Evolutionary conservation across 1,284 basidiomycete genomes (phyloP), one percentile per base, ranked within the genome.

Genomic region (Albatrellus sp.): DNA sequence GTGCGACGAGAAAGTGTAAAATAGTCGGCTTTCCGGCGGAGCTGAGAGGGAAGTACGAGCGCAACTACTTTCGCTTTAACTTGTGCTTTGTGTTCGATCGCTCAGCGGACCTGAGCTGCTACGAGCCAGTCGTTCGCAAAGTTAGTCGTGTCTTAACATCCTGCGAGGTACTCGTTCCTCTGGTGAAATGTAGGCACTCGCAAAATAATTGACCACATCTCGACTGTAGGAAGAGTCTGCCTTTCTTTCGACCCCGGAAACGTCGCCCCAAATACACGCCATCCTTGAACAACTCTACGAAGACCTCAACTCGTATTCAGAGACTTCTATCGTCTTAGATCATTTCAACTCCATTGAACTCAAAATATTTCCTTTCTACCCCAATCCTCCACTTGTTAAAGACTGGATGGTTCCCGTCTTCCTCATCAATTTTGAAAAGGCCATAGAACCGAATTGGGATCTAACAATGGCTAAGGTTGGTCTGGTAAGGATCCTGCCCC

Each of bases 391-490:
- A 0, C 68, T 74, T 0, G 87, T 97, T 17, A 75, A 85, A 50
- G 90, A 97, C 56, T 98, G 94, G 93, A 82, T 90, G 64, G 96
- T 98, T 0, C 96, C 94, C 1, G 70, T 98, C 9, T 79, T 91
- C 0, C 70, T 98, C 7, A 86, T 96, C 46, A 84, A 90, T 54
- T 68, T 98, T 31, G 68, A 74, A 1, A 85, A 78, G 50, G 70
- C 90, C 46, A 76, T 85, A 40, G 89, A 94, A 53, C 80, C 80
- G 29, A 94, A 92, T 54, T 98, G 96, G 94, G 96, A 98, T 64
- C 69, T 98, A 43, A 97, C 96, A 0, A 87, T 98, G 65, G 75
- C 77, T 30, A 89, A 89, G 69, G 89, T 86, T 46, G 12, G 58
- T 50, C 28, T 20, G 8, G 43, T 30, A 37, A 20, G 40, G 29